These are phyloP conservation scores for Sonneratia caseolaris DNA, from an alignment of 345 rosid species.

Conservation along the genomic window DNA sequence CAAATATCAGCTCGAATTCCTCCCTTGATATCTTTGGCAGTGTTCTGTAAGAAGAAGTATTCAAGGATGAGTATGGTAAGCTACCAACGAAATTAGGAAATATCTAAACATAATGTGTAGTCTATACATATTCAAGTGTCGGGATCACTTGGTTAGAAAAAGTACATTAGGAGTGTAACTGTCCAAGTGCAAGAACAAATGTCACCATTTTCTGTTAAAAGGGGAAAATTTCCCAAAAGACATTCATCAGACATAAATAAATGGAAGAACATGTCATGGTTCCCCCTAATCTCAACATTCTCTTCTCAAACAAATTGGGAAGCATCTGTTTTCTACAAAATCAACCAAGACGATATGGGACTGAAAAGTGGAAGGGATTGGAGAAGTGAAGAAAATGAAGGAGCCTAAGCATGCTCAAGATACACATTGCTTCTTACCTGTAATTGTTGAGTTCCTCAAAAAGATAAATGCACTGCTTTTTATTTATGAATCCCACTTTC, in stretches of 20 bases:
- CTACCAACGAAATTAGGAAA: background rate
- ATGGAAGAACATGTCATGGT: background rate
- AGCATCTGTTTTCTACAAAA: background rate
- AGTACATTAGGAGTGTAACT: background rate
- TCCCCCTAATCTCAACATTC: background rate
- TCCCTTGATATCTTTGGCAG: constrained; percentile 78
- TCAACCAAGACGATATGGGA: background rate
- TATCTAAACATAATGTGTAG: background rate
- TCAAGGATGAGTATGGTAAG: constrained; percentile 6
- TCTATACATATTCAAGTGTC: background rate
- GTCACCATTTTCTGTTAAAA: background rate
- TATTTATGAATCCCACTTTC: constrained; percentile 50
- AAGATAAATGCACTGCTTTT: constrained; percentile 67
- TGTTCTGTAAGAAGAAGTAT: constrained; percentile 36
- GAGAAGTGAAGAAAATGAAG: background rate
- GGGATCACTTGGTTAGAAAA: background rate
- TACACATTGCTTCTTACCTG: constrained; percentile 39
- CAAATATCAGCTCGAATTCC: constrained; percentile 79
- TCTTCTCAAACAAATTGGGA: background rate
- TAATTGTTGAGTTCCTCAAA: constrained; percentile 76
- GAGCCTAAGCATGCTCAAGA: background rate
- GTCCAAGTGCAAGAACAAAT: background rate
- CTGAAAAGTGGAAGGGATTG: background rate
- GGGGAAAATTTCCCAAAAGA: background rate
- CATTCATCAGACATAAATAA: background rate